Conservation (phyloP, 306 rosid species). For the Fagus sylvatica region DNA sequence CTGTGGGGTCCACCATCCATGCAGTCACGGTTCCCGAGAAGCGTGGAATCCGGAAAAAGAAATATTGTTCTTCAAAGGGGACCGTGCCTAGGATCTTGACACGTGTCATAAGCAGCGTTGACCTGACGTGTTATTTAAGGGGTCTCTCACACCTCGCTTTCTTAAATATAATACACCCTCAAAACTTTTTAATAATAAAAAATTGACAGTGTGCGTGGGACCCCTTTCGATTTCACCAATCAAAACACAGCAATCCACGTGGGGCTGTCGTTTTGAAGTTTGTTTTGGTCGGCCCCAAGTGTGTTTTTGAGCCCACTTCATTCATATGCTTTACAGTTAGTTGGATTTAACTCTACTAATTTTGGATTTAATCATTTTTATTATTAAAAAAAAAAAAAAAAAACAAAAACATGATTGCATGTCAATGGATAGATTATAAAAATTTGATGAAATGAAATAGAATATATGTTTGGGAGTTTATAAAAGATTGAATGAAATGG, state of each 20-base stretch:
- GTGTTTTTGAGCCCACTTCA: not conserved
- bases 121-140: not conserved
- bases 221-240: slow-evolving; percentile 7
- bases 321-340: too few species aligned
- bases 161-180: too few species aligned
- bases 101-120: slow-evolving; percentile 25
- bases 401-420: too few species aligned
- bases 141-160: not conserved
- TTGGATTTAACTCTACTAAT: too few species aligned
- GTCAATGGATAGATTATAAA: too few species aligned
- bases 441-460: too few species aligned
- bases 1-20: slow-evolving; percentile 9
- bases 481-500: too few species aligned
- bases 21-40: slow-evolving; percentile 15
- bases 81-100: slow-evolving; percentile 8
- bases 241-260: slow-evolving; percentile 20
- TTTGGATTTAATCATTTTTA: too few species aligned
- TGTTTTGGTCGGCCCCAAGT: slow-evolving; percentile 9
- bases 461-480: too few species aligned
- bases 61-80: slow-evolving; percentile 14
- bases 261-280: slow-evolving; percentile 13
- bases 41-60: slow-evolving; percentile 10
- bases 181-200: too few species aligned
- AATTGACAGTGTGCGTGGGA: not conserved
- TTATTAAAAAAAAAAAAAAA: too few species aligned